These are phyloP conservation scores for Fusarium redolens DNA, from an alignment of 2,329 filamentous ascomycete species.

Conservation along the genomic window DNA sequence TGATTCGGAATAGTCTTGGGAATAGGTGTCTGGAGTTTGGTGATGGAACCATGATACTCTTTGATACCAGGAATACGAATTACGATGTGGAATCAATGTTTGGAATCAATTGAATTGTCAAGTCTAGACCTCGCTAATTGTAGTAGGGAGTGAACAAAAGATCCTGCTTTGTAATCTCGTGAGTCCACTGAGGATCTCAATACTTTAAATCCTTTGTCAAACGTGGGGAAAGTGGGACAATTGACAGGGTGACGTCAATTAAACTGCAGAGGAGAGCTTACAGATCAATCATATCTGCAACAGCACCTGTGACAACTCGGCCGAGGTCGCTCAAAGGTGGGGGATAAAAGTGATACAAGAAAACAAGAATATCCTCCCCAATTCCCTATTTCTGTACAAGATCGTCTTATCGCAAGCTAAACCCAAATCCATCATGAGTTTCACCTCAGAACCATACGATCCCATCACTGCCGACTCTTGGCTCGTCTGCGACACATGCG, in stretches of 20 bases:
- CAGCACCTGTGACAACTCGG: not conserved
- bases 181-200: not conserved
- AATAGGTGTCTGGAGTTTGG: conserved; percentile 13
- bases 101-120: not conserved
- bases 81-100: conserved; percentile 21
- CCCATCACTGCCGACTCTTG: conserved; percentile 28
- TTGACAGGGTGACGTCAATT: conserved; percentile 18
- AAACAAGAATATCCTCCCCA: not conserved
- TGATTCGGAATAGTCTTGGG: not conserved
- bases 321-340: conserved; percentile 4
- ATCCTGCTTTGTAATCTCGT: conserved; percentile 17
- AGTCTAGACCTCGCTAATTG: not conserved
- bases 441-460: conserved; percentile 41
- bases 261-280: not conserved
- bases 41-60: conserved; percentile 1
- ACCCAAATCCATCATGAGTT: conserved; percentile 24
- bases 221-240: conserved; percentile 11
- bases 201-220: not conserved
- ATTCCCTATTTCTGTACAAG: not conserved
- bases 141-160: not conserved
- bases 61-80: conserved; percentile 14
- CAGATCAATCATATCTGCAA: not conserved
- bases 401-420: conserved; percentile 11
- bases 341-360: conserved; percentile 15
- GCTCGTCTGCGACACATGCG: conserved; percentile 75